phyloP scores from a whole-genome alignment of 805 yeast genomes.

The Starmerella ratchasimensis region DNA sequence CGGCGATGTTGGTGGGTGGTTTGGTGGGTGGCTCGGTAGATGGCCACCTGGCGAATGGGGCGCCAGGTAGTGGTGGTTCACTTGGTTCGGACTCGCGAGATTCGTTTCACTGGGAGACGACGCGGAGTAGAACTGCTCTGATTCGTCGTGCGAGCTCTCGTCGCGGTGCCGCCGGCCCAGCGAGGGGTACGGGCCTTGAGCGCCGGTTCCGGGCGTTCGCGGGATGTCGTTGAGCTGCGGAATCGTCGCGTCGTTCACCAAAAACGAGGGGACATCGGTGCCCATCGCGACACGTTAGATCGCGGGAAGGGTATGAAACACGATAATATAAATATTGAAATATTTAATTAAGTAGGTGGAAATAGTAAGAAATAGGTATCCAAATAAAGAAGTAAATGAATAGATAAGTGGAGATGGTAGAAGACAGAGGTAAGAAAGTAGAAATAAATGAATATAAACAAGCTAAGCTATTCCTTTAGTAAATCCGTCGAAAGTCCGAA shows the following conservation, averaged over 20 bases:
- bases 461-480: too few relatives aligned
- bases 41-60: not conserved
- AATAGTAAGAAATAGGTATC: too few relatives aligned
- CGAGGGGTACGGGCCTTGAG: conserved; percentile 16
- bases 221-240: conserved; percentile 14
- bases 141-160: conserved; percentile 7
- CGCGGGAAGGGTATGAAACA: not conserved
- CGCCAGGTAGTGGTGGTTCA: not conserved
- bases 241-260: conserved; percentile 14
- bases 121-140: conserved; percentile 11
- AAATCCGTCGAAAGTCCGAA: too few relatives aligned
- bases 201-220: conserved; percentile 14
- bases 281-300: conserved; percentile 5
- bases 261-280: conserved; percentile 15
- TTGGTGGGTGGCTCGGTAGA: too few relatives aligned
- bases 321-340: not conserved
- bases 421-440: not conserved
- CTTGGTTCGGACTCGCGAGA: not conserved
- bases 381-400: not conserved
- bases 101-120: conserved; percentile 3
- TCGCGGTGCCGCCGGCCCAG: not conserved
- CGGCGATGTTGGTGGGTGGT: too few relatives aligned
- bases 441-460: too few relatives aligned
- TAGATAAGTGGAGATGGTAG: not conserved
- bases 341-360: too few relatives aligned